Evolutionary conservation across 1,139 yeast species (phyloP), one percentile per base, ranked within the genome.

Genomic region (Debaryomyces sp.): DNA sequence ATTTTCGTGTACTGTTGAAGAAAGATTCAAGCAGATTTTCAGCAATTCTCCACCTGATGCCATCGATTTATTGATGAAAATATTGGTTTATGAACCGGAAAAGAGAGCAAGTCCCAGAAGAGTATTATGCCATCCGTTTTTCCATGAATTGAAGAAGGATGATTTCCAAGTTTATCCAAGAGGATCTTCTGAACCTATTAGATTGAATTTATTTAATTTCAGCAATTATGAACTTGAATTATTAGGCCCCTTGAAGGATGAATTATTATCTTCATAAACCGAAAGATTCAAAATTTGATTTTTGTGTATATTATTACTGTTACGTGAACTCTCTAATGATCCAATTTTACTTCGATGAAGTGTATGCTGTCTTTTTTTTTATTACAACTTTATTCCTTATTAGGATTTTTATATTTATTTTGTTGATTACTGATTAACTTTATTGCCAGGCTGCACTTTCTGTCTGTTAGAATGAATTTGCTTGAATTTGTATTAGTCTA

Each of bases 31-130:
- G 60, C 87, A 85, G 61, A 83, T 86, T 43, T 85, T 87, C 59
- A 79, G 84, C 52, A 81, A 84, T 61, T 85, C 89, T 9, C 87
- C 90, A 24, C 78, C 82, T 3, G 84, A 80, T 54, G 94, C 90
- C 35, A 75, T 87, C 52, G 92, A 87, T 64, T 73, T 87, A 56
- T 68, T 87, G 57, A 78, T 84, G 79, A 81, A 78, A 55, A 83
- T 87, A 4, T 73, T 87, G 55, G 89, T 85, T 10, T 87, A 87
- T 64, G 89, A 85, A 57, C 95, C 95, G 26, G 85, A 81, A 47
- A 66, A 71, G 44, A 79, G 95, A 68, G 77, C 85, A 45, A 77
- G 82, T 48, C 90, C 94, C 47, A 76, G 83, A 60, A 71, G 81
- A 50, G 85, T 87, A 7, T 70, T 87, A 71, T 82, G 87, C 2